Base-by-base conservation (phyloP, 176 grass and related monocot species). In the Tillandsia leiboldiana region DNA sequence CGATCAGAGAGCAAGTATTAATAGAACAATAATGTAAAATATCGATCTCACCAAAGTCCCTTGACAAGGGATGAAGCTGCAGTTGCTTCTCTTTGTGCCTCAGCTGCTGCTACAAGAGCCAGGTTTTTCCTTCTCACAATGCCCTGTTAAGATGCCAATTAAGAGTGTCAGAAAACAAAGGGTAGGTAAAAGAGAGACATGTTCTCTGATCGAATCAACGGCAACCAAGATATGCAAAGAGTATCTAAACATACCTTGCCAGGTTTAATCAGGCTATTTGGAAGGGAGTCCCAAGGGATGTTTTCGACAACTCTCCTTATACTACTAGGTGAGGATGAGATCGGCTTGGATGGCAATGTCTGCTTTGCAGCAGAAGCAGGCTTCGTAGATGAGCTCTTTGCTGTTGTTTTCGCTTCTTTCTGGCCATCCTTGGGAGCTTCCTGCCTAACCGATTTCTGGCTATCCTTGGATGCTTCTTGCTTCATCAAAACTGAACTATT, bases 41-140 rank as follows among this genome's bases (percentile, higher is more conserved):
- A 78, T n/a, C n/a, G n/a, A n/a, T 88, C 71, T 88, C 49, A 99
- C 95, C 85, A 82, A 17, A 99, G 80, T 66, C 82, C 84, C 87
- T 99, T 99, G 64, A 99, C 77, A 84, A 99, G 87, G 70, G 87
- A 84, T 77, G 90, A 72, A 73, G 90, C 84, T 73, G 90, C 83
- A 48, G 80, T 72, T 72, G 95, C 87, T 88, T 99, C 95, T 82
- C 90, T 86, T 82, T 99, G 87, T 29, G 95, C 95, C 72, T 93
- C 84, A 3, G 95, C 95, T 65, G 84, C 95, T 67, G 86, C 86
- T 80, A 94, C 61, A 80, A 99, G 78, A 48, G 95, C 90, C 72
- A 93, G 86, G 48, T 83, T 94, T 68, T 99, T 99, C 77, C 90
- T 94, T 82, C 83, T 81, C 27, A 84, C 64, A 66, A 94, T 83